These are phyloP conservation scores for Mesostigma viride DNA, from an alignment of 139 green algal genomes.

Conservation along the genomic window DNA sequence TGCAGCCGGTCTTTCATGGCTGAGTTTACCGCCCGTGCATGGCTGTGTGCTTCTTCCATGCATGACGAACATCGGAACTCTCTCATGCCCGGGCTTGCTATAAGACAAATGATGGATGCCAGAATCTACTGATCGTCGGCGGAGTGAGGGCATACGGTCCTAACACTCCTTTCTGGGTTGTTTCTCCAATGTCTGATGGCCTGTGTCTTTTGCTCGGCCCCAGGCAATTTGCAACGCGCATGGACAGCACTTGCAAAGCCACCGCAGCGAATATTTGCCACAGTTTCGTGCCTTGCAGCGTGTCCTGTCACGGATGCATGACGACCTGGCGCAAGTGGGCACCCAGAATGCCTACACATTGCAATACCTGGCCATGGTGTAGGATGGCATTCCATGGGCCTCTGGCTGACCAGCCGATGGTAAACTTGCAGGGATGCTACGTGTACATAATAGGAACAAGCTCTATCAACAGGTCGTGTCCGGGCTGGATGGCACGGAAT, in stretches of 20 bases:
- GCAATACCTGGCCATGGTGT: slow-evolving; percentile 24
- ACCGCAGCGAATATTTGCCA: slow-evolving; percentile 2
- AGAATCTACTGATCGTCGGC: not conserved
- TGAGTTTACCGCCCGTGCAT: too few relatives aligned
- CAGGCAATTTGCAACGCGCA: not conserved
- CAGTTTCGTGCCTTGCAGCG: slow-evolving; percentile 12
- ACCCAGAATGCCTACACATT: slow-evolving; percentile 22
- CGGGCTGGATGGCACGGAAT: too few relatives aligned
- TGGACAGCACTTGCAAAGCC: not conserved
- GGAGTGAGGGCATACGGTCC: not conserved
- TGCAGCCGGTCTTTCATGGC: too few relatives aligned
- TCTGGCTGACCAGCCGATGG: too few relatives aligned
- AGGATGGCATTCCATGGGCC: too few relatives aligned
- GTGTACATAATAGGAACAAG: too few relatives aligned
- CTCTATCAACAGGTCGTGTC: too few relatives aligned
- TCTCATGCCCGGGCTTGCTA: not conserved
- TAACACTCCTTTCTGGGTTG: not conserved
- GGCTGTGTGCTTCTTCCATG: not conserved
- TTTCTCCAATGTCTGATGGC: not conserved
- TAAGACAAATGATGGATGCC: not conserved
- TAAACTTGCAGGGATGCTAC: too few relatives aligned
- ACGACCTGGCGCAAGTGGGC: slow-evolving; percentile 19
- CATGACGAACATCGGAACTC: not conserved
- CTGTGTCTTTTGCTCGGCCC: slow-evolving; percentile 5
- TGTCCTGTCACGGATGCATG: slow-evolving; percentile 18